phyloP scores from a whole-genome alignment of 495 filamentous ascomycete genomes.

The Parathielavia hyrcaniae region DNA sequence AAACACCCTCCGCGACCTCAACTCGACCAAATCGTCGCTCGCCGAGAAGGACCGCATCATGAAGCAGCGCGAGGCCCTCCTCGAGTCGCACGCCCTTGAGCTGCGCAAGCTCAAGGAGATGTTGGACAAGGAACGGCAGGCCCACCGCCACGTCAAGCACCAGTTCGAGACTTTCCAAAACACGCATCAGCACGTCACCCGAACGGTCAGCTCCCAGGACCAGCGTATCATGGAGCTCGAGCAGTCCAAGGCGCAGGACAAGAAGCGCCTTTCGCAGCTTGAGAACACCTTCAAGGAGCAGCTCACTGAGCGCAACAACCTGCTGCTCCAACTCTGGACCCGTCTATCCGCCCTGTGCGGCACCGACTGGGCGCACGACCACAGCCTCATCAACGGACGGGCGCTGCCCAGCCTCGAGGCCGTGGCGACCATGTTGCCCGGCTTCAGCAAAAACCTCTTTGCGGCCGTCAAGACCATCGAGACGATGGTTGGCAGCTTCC shows the following conservation, averaged over 20 bases:
- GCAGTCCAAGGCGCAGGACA: constrained; percentile 61
- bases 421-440: constrained; percentile 69
- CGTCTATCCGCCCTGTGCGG: constrained; percentile 81
- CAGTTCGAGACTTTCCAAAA: constrained; percentile 83
- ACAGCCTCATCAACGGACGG: constrained; percentile 82
- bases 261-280: constrained; percentile 62
- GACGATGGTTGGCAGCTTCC: constrained; percentile 71
- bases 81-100: constrained; percentile 84
- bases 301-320: constrained; percentile 78
- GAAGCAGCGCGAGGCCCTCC: constrained; percentile 82
- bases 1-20: constrained; percentile 70
- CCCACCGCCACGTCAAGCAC: constrained; percentile 73
- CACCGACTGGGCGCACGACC: constrained; percentile 82
- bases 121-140: constrained; percentile 83
- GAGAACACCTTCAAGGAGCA: constrained; percentile 79
- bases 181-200: constrained; percentile 73
- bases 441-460: constrained; percentile 82
- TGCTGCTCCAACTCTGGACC: constrained; percentile 82
- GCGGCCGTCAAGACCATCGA: constrained; percentile 85
- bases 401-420: constrained; percentile 72
- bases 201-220: constrained; percentile 77
- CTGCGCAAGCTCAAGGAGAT: constrained; percentile 76
- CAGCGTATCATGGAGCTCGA: constrained; percentile 80
- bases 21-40: constrained; percentile 64
- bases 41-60: constrained; percentile 84